Conservation (phyloP, 1,139 yeast species). For the Blastobotrys raffinosifermentans region DNA sequence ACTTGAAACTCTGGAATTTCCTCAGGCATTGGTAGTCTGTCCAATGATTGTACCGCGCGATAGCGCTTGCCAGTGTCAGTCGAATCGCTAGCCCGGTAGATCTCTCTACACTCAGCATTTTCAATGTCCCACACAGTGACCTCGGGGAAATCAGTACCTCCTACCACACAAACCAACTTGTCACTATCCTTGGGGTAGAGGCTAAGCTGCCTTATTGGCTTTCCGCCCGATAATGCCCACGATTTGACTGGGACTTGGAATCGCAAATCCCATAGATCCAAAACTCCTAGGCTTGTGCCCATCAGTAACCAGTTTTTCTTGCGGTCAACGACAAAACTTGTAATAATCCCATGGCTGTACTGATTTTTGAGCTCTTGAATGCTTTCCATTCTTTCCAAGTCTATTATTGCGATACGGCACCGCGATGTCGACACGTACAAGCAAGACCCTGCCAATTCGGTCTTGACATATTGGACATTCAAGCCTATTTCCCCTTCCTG, state of each 20-base stretch:
- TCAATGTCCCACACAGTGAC: constrained; percentile 76
- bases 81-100: constrained; percentile 30
- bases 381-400: constrained; percentile 53
- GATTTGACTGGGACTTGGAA: constrained; percentile 55
- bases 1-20: not conserved
- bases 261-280: constrained; percentile 78
- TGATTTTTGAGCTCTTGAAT: constrained; percentile 47
- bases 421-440: constrained; percentile 47
- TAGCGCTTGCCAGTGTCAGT: constrained; percentile 6
- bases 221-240: constrained; percentile 48
- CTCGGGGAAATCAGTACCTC: constrained; percentile 56
- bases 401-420: constrained; percentile 50
- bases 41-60: not conserved
- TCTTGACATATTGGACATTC: constrained; percentile 38
- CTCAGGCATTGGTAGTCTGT: not conserved
- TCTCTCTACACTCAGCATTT: constrained; percentile 54
- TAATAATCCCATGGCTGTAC: constrained; percentile 57
- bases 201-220: constrained; percentile 43
- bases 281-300: constrained; percentile 69
- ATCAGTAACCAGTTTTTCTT: constrained; percentile 56
- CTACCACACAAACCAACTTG: constrained; percentile 49
- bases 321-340: constrained; percentile 53
- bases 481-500: constrained; percentile 39
- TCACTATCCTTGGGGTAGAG: constrained; percentile 40
- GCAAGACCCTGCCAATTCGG: constrained; percentile 22